Base-by-base conservation (phyloP, 2,329 filamentous ascomycete species). In the Neonectria hederae region DNA sequence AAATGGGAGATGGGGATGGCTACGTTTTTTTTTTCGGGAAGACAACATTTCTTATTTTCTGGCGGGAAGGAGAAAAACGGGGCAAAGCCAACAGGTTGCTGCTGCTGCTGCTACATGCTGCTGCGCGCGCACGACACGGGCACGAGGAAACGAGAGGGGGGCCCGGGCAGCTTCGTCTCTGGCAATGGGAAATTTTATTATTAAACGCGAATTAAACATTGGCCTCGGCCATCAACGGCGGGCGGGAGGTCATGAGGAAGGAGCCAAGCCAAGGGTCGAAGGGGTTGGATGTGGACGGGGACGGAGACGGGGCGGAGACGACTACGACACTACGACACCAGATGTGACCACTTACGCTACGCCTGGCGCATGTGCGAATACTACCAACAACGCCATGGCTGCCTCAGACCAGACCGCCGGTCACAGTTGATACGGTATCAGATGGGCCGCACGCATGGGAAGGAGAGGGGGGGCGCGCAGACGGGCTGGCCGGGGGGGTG, bases 21-120 rank as follows among this genome's bases (percentile, higher is more conserved):
- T 83, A 81, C 81, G 78, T 80, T 83, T 83, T 84, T 83, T 84
- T 82, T 74, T 83, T 80, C 69, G 63, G 80, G 76, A 75, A 76
- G 72, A 72, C 76, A 78, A 77, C 72, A 77, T 80, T 80, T 79
- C 79, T 81, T 78, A 78, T 79, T 79, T 80, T 79, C 78, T 76
- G 78, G 75, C 77, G 76, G 71, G 71, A 73, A 75, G 65, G 75
- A 76, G 76, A 83, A 84, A 84, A 84, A 80, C 80, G 82, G 82
- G 82, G 81, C 82, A 72, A 54, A 54, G 67, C 67, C 70, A 66
- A 67, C 70, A 68, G 56, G 56, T 54, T 68, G 67, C 32, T 48
- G 24, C 61, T 59, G 61, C 65, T 64, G 66, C 69, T 58, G 59
- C 63, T 59, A 58, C 71, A 70, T 69, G 68, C 68, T 69, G 68